Base-by-base conservation (phyloP, 257 asterid species). In the Misopates orontium region DNA sequence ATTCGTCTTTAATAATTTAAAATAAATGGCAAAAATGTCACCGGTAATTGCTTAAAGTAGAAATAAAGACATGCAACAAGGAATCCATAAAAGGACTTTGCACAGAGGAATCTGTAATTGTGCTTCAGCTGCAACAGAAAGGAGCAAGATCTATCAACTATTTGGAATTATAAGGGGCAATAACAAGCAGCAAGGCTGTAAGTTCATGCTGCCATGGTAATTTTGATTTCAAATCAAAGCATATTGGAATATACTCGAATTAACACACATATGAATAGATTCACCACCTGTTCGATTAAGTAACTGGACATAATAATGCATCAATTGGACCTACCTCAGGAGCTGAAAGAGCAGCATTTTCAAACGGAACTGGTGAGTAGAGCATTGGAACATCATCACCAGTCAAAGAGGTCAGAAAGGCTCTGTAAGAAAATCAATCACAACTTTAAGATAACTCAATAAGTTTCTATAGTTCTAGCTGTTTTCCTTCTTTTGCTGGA, bases 351-450 rank as follows among this genome's bases (percentile, higher is more conserved):
- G 99, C 80, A 53, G 96, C 95, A 73, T 94, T 88, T 62, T 82
- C 81, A 69, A 90, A 94, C 23, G 91, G 92, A 71, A 85, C 79
- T 20, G 97, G 95, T 48, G 99, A 88, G 80, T 82, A 87, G 56
- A 94, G 82, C 74, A 82, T 64, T 1, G 99, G 99, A 68, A 94
- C 97, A 80, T 94, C 99, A 72, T 68, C 82, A 39, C 85, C 96
- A 78, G 84, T 78, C 75, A 90, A 70, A 71, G 97, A 82, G 47
- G 80, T 61, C 62, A 82, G 70, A 63, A 79, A 72, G 58, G 50
- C 84, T 83, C 99, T 94, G 95, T 52, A 68, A 58, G 56, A 25
- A 74, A 69, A 74, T 59, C 48, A 73, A 49, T 44, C 69, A 60
- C 58, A 25, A 65, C 66, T 40, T 50, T 24, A 25, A 69, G 74